Evolutionary conservation across 2,329 filamentous ascomycete genomes (phyloP), one percentile per base, ranked within the genome.

Genomic region (Xylariaceae sp.): DNA sequence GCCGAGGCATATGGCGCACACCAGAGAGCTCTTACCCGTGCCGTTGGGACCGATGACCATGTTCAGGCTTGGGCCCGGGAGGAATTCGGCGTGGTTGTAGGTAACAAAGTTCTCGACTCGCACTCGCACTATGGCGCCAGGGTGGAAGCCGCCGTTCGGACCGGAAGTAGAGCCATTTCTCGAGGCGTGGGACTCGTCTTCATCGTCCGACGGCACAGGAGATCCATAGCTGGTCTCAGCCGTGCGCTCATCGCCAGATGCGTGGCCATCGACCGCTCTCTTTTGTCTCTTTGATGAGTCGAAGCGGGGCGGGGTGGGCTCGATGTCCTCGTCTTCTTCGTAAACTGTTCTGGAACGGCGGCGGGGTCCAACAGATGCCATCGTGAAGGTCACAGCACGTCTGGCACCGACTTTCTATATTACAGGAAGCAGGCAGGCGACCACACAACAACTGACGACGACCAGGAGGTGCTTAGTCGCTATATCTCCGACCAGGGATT

Each of bases 21-120:
- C 90, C 17, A 98, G 72, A 0, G 92, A 96, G 64, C 90, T 97
- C 66, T 98, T 98, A 39, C 92, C 92, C 0, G 92, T 97, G 23
- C 92, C 92, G 56, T 98, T 98, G n/a, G 92, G 92, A 0, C 92
- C 92, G 52, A 98, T 95, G 37, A 98, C 83, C 90, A 98, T 97
- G 60, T 98, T 98, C 56, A 98, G 64, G 59, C 86, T 90, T 1
- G 92, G 90, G 0, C 92, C 92, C 9, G 88, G 88, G 42, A 83
- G 78, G 62, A 97, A 96, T 50, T 95, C 89, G 39, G 88, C 90
- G 37, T 83, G 80, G 34, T 86, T 88, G 64, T 98, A 98, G 0
- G 92, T 98, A 31, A 98, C 88, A 53, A 98, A 98, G 62, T 97
- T 86, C 34, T 74, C 76, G 31, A 97, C 73, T 51, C 80, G 83